A percentile compares a stretch with the other conserved stretches of the same genome.
Conservation (phyloP, 257 asterid genomes). For the Leptodermis oblonga region DNA sequence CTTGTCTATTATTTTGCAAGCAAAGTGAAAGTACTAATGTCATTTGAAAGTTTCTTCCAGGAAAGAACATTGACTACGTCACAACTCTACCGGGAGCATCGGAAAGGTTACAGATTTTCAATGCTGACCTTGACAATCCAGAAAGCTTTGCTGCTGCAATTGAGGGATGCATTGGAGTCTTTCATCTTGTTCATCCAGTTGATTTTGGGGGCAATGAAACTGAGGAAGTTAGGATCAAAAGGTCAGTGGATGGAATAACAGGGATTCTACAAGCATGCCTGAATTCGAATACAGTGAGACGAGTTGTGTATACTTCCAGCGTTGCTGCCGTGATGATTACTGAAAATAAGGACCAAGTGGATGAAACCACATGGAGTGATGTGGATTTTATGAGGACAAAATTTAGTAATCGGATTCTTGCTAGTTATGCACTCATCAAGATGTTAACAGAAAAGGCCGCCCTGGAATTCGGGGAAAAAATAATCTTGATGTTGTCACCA, state of each 20-base stretch:
- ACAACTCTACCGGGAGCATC: slow-evolving; percentile 43
- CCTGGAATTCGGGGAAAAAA: slow-evolving; percentile 37
- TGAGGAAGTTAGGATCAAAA: slow-evolving; percentile 34
- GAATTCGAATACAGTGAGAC: slow-evolving; percentile 43
- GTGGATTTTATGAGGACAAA: slow-evolving; percentile 20
- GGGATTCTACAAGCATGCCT: slow-evolving; percentile 45
- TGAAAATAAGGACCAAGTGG: slow-evolving; percentile 8
- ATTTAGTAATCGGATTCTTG: neutral
- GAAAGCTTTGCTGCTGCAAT: slow-evolving; percentile 43
- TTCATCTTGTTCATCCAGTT: slow-evolving; percentile 68
- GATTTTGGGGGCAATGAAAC: slow-evolving; percentile 42
- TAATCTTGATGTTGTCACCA: slow-evolving; percentile 46
- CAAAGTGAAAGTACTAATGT: too few species aligned
- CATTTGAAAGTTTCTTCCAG: slow-evolving; percentile 15
- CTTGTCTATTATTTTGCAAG: too few species aligned
- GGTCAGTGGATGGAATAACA: slow-evolving; percentile 21
- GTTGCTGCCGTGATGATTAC: slow-evolving; percentile 10
- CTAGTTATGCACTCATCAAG: slow-evolving; percentile 46
- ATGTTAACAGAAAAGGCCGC: slow-evolving; percentile 44
- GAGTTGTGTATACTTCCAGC: slow-evolving; percentile 46
- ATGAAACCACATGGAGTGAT: slow-evolving; percentile 43
- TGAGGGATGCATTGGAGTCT: slow-evolving; percentile 61
- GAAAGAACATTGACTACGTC: slow-evolving; percentile 47
- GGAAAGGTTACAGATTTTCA: slow-evolving; percentile 45
- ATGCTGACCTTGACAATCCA: slow-evolving; percentile 53